Percentiles rank a stretch among this genome's conserved stretches.
Conservation (phyloP, 441 rosid genomes). For the Cnidoscolus chayamansa region DNA sequence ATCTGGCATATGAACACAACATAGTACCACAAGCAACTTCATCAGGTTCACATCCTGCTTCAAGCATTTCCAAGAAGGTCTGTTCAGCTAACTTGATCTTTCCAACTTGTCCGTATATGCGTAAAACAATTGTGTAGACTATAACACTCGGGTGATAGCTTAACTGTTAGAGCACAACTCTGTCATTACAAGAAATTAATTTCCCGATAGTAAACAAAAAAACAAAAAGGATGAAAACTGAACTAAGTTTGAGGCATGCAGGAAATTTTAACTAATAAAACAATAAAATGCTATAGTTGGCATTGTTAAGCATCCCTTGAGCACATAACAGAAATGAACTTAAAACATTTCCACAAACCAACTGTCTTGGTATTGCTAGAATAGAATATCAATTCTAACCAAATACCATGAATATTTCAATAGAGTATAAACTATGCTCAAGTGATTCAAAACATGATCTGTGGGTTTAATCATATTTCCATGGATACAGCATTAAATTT, state of each 20-base stretch:
- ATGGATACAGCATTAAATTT: neutral
- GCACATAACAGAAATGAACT: neutral
- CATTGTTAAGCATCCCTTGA: neutral
- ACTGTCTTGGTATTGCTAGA: neutral
- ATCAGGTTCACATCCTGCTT: constrained; percentile 85
- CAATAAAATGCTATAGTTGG: neutral
- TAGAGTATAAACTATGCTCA: neutral
- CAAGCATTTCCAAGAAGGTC: constrained; percentile 88
- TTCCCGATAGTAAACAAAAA: neutral
- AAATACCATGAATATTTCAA: neutral
- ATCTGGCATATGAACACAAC: constrained; percentile 89
- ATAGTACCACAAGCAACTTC: constrained; percentile 93
- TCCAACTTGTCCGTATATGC: constrained; percentile 84
- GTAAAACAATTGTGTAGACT: constrained; percentile 70
- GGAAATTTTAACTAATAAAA: neutral
- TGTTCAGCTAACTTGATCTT: constrained; percentile 80
- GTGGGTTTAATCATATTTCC: neutral
- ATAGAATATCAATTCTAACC: constrained; percentile 2
- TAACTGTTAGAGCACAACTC: constrained; percentile 60
- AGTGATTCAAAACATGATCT: neutral
- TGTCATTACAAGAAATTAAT: constrained; percentile 39
- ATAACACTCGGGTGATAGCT: constrained; percentile 72
- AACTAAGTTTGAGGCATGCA: constrained; percentile 8
- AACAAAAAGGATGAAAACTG: neutral
- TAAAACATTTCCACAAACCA: neutral